Evolutionary conservation across 805 yeast genomes (phyloP).

Genomic region (Metschnikowia koreensis): DNA sequence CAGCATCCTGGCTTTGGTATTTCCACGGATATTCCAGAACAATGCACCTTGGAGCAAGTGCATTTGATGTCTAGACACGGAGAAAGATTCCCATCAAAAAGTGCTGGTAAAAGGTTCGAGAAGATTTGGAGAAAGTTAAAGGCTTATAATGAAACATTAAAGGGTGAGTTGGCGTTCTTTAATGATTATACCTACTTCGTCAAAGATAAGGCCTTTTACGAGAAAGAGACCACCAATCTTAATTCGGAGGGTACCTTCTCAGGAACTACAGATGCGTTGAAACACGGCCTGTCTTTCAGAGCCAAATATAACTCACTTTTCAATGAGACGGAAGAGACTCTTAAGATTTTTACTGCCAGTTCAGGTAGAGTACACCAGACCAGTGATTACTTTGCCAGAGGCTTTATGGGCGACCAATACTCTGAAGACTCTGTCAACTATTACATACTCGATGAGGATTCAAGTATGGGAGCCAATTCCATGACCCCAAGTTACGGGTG

Average conservation of each 20-base stretch:
- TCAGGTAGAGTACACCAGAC: slow-evolving; percentile 56
- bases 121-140: slow-evolving; percentile 26
- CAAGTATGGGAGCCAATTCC: slow-evolving; percentile 53
- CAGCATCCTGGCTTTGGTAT: slow-evolving; percentile 54
- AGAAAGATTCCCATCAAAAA: slow-evolving; percentile 57
- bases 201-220: slow-evolving; percentile 36
- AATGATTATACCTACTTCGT: slow-evolving; percentile 54
- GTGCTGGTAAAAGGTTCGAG: slow-evolving; percentile 28
- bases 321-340: slow-evolving; percentile 24
- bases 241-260: slow-evolving; percentile 45
- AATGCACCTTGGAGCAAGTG: slow-evolving; percentile 61
- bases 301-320: slow-evolving; percentile 48
- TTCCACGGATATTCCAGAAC: slow-evolving; percentile 44
- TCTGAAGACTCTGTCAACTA: slow-evolving; percentile 29
- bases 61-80: slow-evolving; percentile 77
- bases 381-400: slow-evolving; percentile 55
- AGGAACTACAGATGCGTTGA: slow-evolving; percentile 51
- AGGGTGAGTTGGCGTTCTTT: slow-evolving; percentile 54
- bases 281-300: slow-evolving; percentile 50
- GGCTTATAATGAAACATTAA: slow-evolving; percentile 27
- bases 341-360: slow-evolving; percentile 57
- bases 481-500: slow-evolving; percentile 54
- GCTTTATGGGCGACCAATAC: slow-evolving; percentile 51
- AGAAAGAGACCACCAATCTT: slow-evolving; percentile 50
- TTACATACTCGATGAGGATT: slow-evolving; percentile 47